Percentiles rank a stretch among this genome's conserved stretches.
Conservation (phyloP, 441 rosid species). For the Capsella rubella region DNA sequence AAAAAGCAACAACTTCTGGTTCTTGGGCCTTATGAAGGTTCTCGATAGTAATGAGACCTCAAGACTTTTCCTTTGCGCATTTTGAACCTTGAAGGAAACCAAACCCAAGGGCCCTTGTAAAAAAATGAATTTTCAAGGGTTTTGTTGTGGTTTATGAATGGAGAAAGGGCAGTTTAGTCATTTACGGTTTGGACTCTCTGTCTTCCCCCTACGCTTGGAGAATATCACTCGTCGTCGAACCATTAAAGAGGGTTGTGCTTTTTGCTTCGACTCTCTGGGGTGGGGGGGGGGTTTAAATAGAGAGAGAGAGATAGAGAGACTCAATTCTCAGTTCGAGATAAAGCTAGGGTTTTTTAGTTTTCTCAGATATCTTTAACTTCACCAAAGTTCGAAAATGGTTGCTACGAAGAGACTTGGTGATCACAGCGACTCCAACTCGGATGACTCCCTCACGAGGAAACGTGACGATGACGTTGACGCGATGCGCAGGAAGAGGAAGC, state of each 20-base stretch:
- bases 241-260: background rate
- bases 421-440: background rate
- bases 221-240: background rate
- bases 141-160: background rate
- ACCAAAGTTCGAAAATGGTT: constrained; percentile 12
- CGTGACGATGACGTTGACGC: background rate
- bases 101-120: background rate
- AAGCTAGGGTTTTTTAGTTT: constrained; percentile 11
- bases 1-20: background rate
- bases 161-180: constrained; percentile 9
- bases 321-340: background rate
- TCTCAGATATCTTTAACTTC: background rate
- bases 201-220: background rate
- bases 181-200: background rate
- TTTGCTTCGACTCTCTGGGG: background rate
- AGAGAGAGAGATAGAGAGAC: background rate
- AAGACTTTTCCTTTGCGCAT: background rate
- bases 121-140: background rate
- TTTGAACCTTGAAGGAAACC: background rate
- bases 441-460: background rate
- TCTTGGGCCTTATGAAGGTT: background rate
- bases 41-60: background rate
- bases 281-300: background rate
- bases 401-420: background rate
- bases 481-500: constrained; percentile 13